These are phyloP conservation scores for Coniochaeta prunicola DNA, from an alignment of 2,329 filamentous ascomycete species.

Conservation along the genomic window DNA sequence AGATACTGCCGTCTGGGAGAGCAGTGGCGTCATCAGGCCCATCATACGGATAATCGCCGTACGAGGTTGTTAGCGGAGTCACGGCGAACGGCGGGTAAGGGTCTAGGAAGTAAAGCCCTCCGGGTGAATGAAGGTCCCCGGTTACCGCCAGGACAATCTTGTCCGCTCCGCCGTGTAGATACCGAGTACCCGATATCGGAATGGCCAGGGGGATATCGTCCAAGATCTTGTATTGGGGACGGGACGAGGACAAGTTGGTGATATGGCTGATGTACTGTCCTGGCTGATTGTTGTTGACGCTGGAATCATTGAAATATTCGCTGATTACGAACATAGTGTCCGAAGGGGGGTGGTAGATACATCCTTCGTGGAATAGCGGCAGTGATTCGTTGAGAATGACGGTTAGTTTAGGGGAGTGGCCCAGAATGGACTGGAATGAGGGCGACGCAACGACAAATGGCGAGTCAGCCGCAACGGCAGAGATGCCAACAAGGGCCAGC, in stretches of 20 bases:
- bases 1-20: conserved; percentile 32
- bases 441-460: background rate
- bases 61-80: background rate
- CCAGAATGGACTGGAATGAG: background rate
- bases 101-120: background rate
- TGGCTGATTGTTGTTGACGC: background rate
- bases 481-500: background rate
- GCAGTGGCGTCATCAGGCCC: conserved; percentile 41
- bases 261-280: background rate
- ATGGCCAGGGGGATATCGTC: background rate
- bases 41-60: conserved; percentile 29
- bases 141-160: background rate
- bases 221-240: background rate
- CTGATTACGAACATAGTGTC: background rate
- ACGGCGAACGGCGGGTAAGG: background rate
- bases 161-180: background rate
- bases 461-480: background rate
- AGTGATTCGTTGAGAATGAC: background rate
- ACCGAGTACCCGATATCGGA: background rate
- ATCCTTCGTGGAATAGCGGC: background rate
- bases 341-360: background rate
- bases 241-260: background rate
- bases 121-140: background rate
- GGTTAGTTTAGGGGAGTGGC: background rate
- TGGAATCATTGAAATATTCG: background rate